Base-by-base conservation (phyloP, 2,329 filamentous ascomycete genomes). In the Cordyceps javanica region DNA sequence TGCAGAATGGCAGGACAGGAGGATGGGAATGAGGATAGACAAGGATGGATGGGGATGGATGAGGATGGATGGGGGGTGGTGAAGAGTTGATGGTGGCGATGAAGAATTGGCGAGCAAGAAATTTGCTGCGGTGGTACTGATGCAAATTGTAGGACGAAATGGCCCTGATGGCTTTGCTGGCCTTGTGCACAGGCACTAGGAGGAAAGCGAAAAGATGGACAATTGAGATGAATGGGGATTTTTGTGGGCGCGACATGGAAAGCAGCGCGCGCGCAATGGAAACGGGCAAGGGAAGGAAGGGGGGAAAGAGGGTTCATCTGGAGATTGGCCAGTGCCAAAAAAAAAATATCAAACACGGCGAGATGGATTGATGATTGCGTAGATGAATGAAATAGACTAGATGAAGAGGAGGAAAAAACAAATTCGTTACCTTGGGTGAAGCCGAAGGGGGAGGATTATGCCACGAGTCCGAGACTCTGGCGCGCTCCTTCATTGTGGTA, bases 401-500 rank as follows among this genome's bases (percentile, higher is more conserved):
- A 39, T 63, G 65, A 68, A 64, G 64, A 50, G 54, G 50, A 26
- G 30, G 30, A 52, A 63, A 60, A 63, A 53, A n/a, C n/a, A 64
- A 62, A 63, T 58, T 62, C 76, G n/a, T 72, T 72, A 79, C 77
- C 76, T 80, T 79, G 67, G 75, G 73, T 62, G 75, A 73, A 62
- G 73, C 71, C 61, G 68, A 67, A 64, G 73, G 72, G 59, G 71
- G 70, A 67, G 72, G 69, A 67, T 71, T 75, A 65, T 75, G 75
- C 75, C 77, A 79, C 64, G 75, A 73, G 65, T 80, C 78, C 59
- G 75, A 77, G 63, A 75, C 68, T 60, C 70, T 72, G 64, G 74
- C 72, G 64, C 75, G 77, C 66, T 78, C 76, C 60, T 72, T 74
- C 50, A 73, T 75, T 60, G 73, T 52, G 19, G 55, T 75, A 69